Evolutionary conservation across 352 stramenopile species (phyloP).

Genomic region (Globisporangium parvum): DNA sequence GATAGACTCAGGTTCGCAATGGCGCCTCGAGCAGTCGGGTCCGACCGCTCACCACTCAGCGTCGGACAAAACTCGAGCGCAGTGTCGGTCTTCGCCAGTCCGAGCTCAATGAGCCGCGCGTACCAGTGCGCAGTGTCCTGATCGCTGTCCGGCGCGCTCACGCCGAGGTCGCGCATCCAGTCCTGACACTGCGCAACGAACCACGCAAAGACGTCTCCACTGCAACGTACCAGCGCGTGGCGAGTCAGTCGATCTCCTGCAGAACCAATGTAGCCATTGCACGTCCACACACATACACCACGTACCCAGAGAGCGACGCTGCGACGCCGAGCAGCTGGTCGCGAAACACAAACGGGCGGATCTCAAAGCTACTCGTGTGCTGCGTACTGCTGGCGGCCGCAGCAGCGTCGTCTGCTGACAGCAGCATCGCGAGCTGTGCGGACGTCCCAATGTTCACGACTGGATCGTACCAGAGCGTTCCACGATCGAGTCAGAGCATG

Average conservation of each 20-base stretch:
- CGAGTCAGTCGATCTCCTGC: background rate
- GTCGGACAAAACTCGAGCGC: conserved; percentile 54
- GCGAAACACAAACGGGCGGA: conserved; percentile 59
- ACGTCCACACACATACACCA: background rate
- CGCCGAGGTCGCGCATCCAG: conserved; percentile 39
- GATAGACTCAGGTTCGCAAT: conserved; percentile 46
- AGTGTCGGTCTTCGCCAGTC: conserved; percentile 40
- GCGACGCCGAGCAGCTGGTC: conserved; percentile 60
- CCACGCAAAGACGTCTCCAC: conserved; percentile 67
- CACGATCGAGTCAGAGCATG: no score
- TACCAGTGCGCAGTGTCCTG: conserved; percentile 25
- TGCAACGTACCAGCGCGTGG: conserved; percentile 6
- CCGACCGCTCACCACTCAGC: conserved; percentile 57
- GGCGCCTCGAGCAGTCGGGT: conserved; percentile 26
- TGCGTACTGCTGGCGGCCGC: conserved; percentile 1
- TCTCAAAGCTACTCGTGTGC: conserved; percentile 45
- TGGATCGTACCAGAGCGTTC: conserved; percentile 11
- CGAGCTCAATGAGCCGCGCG: conserved; percentile 45
- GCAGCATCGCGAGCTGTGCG: conserved; percentile 66
- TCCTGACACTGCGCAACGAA: conserved; percentile 51
- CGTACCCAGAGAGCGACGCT: conserved; percentile 64
- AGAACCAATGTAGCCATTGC: background rate
- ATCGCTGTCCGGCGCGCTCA: conserved; percentile 14
- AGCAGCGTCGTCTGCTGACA: conserved; percentile 28
- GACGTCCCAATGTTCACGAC: conserved; percentile 84